Percentiles rank a stretch among this genome's conserved stretches.
phyloP scores from a whole-genome alignment of 2,329 filamentous ascomycete species.

The Magnaporthales sp. region DNA sequence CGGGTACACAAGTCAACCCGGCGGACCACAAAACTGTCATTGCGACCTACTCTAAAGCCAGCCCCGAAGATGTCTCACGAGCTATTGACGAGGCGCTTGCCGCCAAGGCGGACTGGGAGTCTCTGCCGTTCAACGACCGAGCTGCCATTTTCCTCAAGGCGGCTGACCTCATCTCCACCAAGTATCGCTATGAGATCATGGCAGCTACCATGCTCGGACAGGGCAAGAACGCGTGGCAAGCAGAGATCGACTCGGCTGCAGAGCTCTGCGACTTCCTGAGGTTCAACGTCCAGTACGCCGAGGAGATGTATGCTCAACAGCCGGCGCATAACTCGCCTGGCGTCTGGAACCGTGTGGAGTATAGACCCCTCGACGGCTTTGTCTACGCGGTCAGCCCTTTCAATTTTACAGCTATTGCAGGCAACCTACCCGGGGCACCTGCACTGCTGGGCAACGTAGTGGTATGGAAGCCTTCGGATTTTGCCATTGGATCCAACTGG shows the following conservation, averaged over 20 bases:
- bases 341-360: slow-evolving; percentile 86
- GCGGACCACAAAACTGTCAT: slow-evolving; percentile 68
- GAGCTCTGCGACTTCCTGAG: slow-evolving; percentile 89
- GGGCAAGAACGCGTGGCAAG: slow-evolving; percentile 98
- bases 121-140: slow-evolving; percentile 79
- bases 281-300: slow-evolving; percentile 90
- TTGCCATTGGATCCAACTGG: slow-evolving; percentile 83
- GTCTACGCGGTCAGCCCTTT: slow-evolving; percentile 92
- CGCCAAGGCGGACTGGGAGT: slow-evolving; percentile 82
- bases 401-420: slow-evolving; percentile 95
- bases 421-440: slow-evolving; percentile 74
- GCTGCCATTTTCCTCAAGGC: slow-evolving; percentile 94
- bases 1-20: slow-evolving; percentile 71
- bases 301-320: slow-evolving; percentile 84
- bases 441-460: slow-evolving; percentile 91
- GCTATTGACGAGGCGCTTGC: slow-evolving; percentile 79
- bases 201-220: slow-evolving; percentile 92
- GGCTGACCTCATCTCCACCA: slow-evolving; percentile 78
- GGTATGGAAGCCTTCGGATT: slow-evolving; percentile 93
- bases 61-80: slow-evolving; percentile 61
- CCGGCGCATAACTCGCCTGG: slow-evolving; percentile 74
- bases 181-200: slow-evolving; percentile 97
- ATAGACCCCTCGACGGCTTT: slow-evolving; percentile 86
- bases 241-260: slow-evolving; percentile 94
- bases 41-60: slow-evolving; percentile 79